A percentile compares a stretch with the other conserved stretches of the same genome.
Evolutionary conservation across 2,329 filamentous ascomycete genomes (phyloP).

Genomic region (Colletotrichum karsti): DNA sequence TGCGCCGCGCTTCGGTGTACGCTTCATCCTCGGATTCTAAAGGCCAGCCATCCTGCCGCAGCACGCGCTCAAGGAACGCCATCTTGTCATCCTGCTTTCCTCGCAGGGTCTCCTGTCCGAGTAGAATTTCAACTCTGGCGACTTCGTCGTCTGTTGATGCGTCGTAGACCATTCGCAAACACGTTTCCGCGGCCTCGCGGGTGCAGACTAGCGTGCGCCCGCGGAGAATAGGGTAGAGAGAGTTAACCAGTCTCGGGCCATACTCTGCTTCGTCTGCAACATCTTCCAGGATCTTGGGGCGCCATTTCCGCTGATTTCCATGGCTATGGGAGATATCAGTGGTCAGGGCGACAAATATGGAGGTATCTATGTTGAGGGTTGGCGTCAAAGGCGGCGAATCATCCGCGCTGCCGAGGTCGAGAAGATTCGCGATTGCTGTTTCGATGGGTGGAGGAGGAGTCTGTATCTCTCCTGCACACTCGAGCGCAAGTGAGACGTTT

Average conservation of each 20-base stretch:
- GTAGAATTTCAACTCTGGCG: slow-evolving; percentile 6
- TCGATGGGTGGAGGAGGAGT: slow-evolving; percentile 34
- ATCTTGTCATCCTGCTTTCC: slow-evolving; percentile 20
- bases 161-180: slow-evolving; percentile 34
- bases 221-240: slow-evolving; percentile 42
- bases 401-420: slow-evolving; percentile 36
- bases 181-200: slow-evolving; percentile 46
- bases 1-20: neutral
- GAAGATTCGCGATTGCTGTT: slow-evolving; percentile 38
- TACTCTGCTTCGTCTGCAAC: slow-evolving; percentile 26
- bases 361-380: slow-evolving; percentile 49
- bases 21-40: neutral
- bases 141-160: slow-evolving; percentile 21
- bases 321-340: slow-evolving; percentile 47
- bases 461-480: slow-evolving; percentile 32
- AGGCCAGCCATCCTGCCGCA: slow-evolving; percentile 1
- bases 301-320: slow-evolving; percentile 43
- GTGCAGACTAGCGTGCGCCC: slow-evolving; percentile 45
- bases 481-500: slow-evolving; percentile 40
- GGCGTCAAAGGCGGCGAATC: slow-evolving; percentile 36
- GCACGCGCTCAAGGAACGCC: neutral
- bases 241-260: slow-evolving; percentile 27
- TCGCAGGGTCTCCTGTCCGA: neutral
- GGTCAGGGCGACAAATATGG: slow-evolving; percentile 47
- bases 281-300: slow-evolving; percentile 23